Percentiles rank a stretch among this genome's conserved stretches.
Conservation (phyloP, 179 eudicot species). For the Carnegiea gigantea region DNA sequence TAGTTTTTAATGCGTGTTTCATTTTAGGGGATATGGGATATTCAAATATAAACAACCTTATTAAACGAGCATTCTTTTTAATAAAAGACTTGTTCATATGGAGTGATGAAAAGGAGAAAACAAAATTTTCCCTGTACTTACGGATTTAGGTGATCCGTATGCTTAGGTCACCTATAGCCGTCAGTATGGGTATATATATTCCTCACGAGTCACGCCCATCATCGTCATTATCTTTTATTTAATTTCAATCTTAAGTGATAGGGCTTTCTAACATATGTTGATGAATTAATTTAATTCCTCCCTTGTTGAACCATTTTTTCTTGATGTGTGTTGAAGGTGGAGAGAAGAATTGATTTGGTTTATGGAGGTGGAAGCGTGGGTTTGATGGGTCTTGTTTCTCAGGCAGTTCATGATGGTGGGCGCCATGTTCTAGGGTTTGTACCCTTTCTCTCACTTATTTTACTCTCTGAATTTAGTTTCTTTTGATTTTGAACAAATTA, state of each 20-base stretch:
- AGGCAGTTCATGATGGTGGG: conserved; percentile 97
- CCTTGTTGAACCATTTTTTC: neutral
- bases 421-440: conserved; percentile 96
- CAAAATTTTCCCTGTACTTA: too few species aligned
- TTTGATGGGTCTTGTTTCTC: conserved; percentile 96
- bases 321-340: conserved; percentile 60
- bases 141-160: too few species aligned
- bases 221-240: neutral
- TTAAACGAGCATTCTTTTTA: too few species aligned
- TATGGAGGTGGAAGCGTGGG: conserved; percentile 99
- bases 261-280: conserved; percentile 34
- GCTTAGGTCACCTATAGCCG: too few species aligned
- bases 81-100: too few species aligned
- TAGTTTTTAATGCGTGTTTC: too few species aligned
- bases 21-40: too few species aligned
- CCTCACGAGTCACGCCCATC: conserved; percentile 24
- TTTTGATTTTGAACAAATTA: neutral
- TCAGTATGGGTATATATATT: neutral
- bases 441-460: conserved; percentile 22
- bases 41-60: too few species aligned
- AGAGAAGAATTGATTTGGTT: conserved; percentile 88
- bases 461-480: conserved; percentile 10
- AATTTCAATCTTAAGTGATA: neutral
- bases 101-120: too few species aligned
- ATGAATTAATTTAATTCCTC: neutral